Base-by-base conservation (phyloP, 192 early-diverging fungal genomes). In the Coemansia sp. region DNA sequence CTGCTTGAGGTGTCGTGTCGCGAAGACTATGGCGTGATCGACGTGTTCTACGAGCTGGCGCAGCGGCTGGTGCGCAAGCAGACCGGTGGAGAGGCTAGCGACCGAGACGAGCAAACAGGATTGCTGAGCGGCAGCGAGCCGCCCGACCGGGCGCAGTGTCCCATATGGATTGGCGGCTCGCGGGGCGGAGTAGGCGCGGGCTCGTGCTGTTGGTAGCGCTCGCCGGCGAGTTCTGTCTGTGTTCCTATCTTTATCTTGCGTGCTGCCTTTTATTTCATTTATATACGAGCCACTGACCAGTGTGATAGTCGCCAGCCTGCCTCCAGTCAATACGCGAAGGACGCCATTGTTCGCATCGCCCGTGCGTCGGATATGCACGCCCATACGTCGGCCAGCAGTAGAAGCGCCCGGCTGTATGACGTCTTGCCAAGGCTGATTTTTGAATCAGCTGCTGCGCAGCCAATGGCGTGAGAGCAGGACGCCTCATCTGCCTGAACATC, bases 1-100 rank as follows among this genome's bases (percentile, higher is more conserved):
- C 70, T 85, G 7, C 83, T 85, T 12, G 85, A 87, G 67, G 83
- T 87, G 23, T 87, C 85, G 4, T 84, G 84, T 17, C 85, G 85
- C 50, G 85, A 87, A 10, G 85, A 85, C 54, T 79, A 87, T 55
- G 85, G 85, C 34, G 70, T 74, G 23, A 62, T 62, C 9, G 70
- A 74, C 35, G 70, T 74, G 26, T 74, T 74, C 27, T 62, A 74
- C 36, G 64, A 74, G 41, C 60, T 74, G n/a, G 63, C 70, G 7
- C 47, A 20, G 20, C 50, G 70, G 21, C 64, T 74, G 58, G 60
- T 62, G 21, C 60, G 55, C 49, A 60, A 34, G 39, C 63, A 62
- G 31, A 44, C 46, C n/a, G 41, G 40, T 5, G 50, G 45, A 15
- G 50, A 44, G 5, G 35, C 19, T 40, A 20, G 34, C 47, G 57